Evolutionary conservation across 2,329 filamentous ascomycete species (phyloP), one percentile per base, ranked within the genome.

Genomic region (Diaporthe citriasiana): DNA sequence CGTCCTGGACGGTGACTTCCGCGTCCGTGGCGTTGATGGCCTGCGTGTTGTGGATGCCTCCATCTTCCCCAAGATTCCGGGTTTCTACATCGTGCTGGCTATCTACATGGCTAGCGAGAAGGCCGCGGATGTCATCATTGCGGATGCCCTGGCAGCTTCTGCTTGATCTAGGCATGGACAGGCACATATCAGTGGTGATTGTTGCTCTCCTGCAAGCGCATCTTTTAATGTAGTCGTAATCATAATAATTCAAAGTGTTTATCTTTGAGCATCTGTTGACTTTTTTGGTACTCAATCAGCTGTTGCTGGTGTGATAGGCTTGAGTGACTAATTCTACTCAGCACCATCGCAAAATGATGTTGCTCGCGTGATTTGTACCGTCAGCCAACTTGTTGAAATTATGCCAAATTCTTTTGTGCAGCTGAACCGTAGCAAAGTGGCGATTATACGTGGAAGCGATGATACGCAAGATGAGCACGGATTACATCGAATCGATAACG

Each of bases 21-120:
- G 42, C 12, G 70, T 71, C 15, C 56, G 70, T 7, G 70, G 70
- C 10, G 33, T 60, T 19, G 56, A 63, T n/a, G 70, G 70, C 22
- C 42, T 71, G 51, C 40, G 70, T 8, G 70, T 71, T 6, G 70
- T 71, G 38, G 70, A 71, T 27, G 70, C 70, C 12, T 60, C 51
- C 35, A 50, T 63, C 25, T 71, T 71, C 56, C 70, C 70, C 19
- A 59, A 51, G 53, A 63, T 71, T 30, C 70, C 70, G 27, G 70
- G 70, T 19, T 59, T 63, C 42, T 71, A 60, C n/a, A 59, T 71
- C 4, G 70, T 59, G 42, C 27, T 71, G 27, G 33, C 70, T 30
- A 59, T 71, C 51, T 71, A 63, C 40, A 71, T 71, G 45, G 53
- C 57, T 7, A 60, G 51, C 13, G 70, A 71, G 56, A 71, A 71